Evolutionary conservation across 805 yeast genomes (phyloP).

Genomic region (Starmera amethionina): DNA sequence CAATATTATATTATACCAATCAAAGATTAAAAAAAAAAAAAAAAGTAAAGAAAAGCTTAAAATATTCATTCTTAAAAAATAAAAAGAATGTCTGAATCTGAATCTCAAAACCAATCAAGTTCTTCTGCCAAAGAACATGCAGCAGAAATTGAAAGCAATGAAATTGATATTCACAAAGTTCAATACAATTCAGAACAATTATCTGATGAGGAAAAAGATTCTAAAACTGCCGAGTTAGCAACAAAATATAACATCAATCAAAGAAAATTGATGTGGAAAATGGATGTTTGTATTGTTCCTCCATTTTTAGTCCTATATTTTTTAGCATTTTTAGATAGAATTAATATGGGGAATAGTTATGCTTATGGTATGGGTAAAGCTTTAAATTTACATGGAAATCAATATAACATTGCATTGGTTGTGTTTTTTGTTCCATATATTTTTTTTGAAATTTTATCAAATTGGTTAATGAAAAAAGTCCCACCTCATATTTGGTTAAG

Average conservation of each 20-base stretch:
- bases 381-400: slow-evolving; percentile 27
- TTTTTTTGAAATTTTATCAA: slow-evolving; percentile 26
- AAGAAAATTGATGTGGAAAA: slow-evolving; percentile 46
- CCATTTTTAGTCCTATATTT: slow-evolving; percentile 48
- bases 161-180: no score
- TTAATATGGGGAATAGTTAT: slow-evolving; percentile 45
- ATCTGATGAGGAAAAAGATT: slow-evolving; percentile 9
- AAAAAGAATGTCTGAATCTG: no score
- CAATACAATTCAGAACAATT: no score
- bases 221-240: slow-evolving; percentile 26
- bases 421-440: slow-evolving; percentile 38
- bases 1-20: no score
- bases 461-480: slow-evolving; percentile 32
- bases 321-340: slow-evolving; percentile 40
- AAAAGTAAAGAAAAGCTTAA: no score
- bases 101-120: no score
- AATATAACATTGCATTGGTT: slow-evolving; percentile 36
- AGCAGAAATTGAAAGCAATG: no score
- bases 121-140: no score
- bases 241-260: slow-evolving; percentile 41
- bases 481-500: slow-evolving; percentile 30
- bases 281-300: slow-evolving; percentile 63
- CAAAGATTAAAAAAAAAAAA: no score
- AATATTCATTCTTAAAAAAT: no score
- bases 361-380: slow-evolving; percentile 39